A percentile compares a stretch with the other conserved stretches of the same genome.
Conservation (phyloP, 75 land plant genomes). For the Cupressus sempervirens region DNA sequence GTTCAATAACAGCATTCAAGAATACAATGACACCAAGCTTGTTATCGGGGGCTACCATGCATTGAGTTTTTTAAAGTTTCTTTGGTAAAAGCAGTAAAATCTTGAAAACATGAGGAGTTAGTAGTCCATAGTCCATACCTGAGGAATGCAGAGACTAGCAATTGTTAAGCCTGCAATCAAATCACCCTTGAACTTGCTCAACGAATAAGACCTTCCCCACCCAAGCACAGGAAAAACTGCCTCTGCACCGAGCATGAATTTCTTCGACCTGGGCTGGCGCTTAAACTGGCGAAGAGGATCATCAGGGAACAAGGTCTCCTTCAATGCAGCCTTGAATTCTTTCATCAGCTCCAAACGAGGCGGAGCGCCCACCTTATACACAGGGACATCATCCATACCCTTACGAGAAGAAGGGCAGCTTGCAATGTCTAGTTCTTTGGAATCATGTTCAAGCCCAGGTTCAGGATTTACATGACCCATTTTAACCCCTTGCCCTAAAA, state of each 20-base stretch:
- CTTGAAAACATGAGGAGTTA: neutral
- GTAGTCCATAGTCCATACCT: slow-evolving; percentile 31
- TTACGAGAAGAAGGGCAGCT: slow-evolving; percentile 4
- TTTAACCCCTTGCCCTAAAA: neutral
- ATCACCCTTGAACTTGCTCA: slow-evolving; percentile 46
- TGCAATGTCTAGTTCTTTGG: slow-evolving; percentile 3
- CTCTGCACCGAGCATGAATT: neutral
- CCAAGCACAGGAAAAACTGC: slow-evolving; percentile 59
- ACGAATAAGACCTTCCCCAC: slow-evolving; percentile 57
- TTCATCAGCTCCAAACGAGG: slow-evolving; percentile 6
- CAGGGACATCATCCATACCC: neutral
- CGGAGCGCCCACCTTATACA: slow-evolving; percentile 2
- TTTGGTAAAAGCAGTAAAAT: neutral
- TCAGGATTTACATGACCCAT: neutral
- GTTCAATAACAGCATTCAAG: neutral
- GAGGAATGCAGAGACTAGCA: slow-evolving; percentile 83
- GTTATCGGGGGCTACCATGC: neutral
- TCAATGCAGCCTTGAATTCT: slow-evolving; percentile 1
- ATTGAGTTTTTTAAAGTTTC: neutral
- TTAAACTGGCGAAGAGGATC: slow-evolving; percentile 66
- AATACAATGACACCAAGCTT: neutral
- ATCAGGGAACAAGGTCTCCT: slow-evolving; percentile 63
- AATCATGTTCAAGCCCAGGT: neutral
- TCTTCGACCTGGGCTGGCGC: slow-evolving; percentile 13
- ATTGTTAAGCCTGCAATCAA: slow-evolving; percentile 86